phyloP scores from a whole-genome alignment of 2,329 filamentous ascomycete species.

The Lachnellula willkommii region DNA sequence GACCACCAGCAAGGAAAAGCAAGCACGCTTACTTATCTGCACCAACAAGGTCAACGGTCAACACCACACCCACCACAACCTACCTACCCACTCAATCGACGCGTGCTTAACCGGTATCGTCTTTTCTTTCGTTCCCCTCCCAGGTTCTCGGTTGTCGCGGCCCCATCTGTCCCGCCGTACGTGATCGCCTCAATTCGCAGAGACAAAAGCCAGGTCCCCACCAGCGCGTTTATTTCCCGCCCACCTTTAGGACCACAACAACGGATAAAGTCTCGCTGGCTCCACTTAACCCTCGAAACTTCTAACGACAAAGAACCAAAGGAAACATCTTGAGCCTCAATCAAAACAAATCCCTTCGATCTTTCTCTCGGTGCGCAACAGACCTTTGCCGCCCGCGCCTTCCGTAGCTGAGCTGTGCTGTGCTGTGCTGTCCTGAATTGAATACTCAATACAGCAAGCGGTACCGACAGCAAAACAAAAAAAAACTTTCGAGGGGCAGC shows the following conservation, averaged over 20 bases:
- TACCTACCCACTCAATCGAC: too few species aligned
- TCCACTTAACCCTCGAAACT: conserved; percentile 20
- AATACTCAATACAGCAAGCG: background rate
- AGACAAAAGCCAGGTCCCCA: conserved; percentile 10
- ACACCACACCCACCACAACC: too few species aligned
- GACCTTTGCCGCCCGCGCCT: background rate
- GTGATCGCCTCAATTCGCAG: conserved; percentile 19
- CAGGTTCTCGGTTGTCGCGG: conserved; percentile 1
- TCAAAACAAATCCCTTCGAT: background rate
- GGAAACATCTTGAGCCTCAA: conserved; percentile 19
- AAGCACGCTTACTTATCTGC: too few species aligned
- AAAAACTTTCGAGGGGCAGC: background rate
- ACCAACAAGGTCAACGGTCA: too few species aligned
- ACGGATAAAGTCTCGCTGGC: conserved; percentile 22
- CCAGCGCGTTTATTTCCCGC: conserved; percentile 25
- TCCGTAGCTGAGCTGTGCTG: background rate
- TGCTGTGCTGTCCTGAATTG: background rate
- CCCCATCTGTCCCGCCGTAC: conserved; percentile 7
- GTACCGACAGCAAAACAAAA: background rate
- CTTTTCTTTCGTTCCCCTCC: too few species aligned
- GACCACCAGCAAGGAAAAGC: too few species aligned
- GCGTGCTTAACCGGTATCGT: too few species aligned
- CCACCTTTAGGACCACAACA: conserved; percentile 11
- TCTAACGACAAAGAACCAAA: conserved; percentile 11
- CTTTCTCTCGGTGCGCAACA: background rate